Evolutionary conservation across 2,329 filamentous ascomycete genomes (phyloP), one percentile per base, ranked within the genome.

Genomic region (Apiospora malaysiana): DNA sequence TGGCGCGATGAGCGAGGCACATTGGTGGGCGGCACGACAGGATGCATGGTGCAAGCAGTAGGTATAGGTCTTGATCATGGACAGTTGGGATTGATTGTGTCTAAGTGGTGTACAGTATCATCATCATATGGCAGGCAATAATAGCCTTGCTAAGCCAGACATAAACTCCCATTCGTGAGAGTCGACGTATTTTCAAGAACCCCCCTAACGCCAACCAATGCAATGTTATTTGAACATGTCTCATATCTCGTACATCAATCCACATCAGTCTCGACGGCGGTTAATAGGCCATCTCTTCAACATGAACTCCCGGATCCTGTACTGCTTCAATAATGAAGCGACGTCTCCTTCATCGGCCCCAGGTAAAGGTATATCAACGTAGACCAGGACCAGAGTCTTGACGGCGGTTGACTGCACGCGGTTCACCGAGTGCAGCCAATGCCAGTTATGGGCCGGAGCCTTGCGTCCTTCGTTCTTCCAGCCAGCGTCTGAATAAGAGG

Each of bases 341-440:
- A 96, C 86, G 71, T 93, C 90, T 37, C 84, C 78, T 70, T 81
- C 80, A 21, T 83, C 76, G 21, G 84, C 84, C 46, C 85, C 77
- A 1, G 93, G 92, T 4, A 92, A 87, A n/a, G 56, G 56, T 6
- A 99, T 87, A 74, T 98, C 95, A 16, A 99, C 95, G 78, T 98
- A 99, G 51, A 93, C 92, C 43, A 99, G 80, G 47, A 98, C 91
- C 75, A 99, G 81, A 67, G 91, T 97, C 86, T 99, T 99, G 79
- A 92, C 90, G 6, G 97, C 96, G 76, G 97, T 94, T 1, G 92
- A 91, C 76, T 98, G 90, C 21, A 98, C 95, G 10, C 96, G 90
- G 74, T 97, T 97, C 63, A 97, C 88, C 65, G 93, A 92, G 82
- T 98, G 95, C 68, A 98, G 84, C 93, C 93, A 95, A 77, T 91